These are phyloP conservation scores for Aspergillus neoniger DNA, from an alignment of 2,329 filamentous ascomycete species.

Conservation along the genomic window DNA sequence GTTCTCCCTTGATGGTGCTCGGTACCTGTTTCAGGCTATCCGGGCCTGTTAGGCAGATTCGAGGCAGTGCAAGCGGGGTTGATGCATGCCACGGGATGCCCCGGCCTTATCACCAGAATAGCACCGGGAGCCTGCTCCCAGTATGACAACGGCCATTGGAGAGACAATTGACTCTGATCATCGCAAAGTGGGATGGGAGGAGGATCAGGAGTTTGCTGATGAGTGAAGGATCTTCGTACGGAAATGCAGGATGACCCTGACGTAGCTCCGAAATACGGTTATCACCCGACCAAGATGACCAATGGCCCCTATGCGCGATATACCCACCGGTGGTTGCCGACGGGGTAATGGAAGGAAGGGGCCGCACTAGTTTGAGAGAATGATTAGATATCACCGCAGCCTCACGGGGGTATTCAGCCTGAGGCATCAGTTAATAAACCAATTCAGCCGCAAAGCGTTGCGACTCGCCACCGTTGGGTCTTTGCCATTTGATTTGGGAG, in stretches of 20 bases:
- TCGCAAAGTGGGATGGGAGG: background rate
- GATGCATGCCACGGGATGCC: background rate
- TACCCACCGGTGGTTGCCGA: background rate
- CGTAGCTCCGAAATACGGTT: background rate
- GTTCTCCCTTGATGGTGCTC: background rate
- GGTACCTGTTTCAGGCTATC: slow-evolving; percentile 3
- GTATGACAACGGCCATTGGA: background rate
- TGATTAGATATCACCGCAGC: background rate
- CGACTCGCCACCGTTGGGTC: no score
- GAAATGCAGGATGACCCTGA: slow-evolving; percentile 1
- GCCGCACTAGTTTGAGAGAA: background rate
- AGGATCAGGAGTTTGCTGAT: background rate
- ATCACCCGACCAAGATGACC: slow-evolving; percentile 1
- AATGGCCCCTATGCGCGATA: background rate
- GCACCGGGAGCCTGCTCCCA: background rate
- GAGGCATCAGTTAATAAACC: background rate
- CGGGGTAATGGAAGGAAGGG: background rate
- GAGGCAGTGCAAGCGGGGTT: slow-evolving; percentile 5
- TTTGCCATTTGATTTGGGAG: background rate
- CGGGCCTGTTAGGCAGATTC: background rate
- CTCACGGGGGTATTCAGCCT: background rate
- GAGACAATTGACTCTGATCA: background rate
- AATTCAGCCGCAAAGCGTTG: no score
- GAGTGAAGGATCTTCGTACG: background rate
- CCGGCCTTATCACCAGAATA: background rate